A percentile compares a stretch with the other conserved stretches of the same genome.
Evolutionary conservation across 2,329 filamentous ascomycete genomes (phyloP).

Genomic region (Dactylellina drechsleri): DNA sequence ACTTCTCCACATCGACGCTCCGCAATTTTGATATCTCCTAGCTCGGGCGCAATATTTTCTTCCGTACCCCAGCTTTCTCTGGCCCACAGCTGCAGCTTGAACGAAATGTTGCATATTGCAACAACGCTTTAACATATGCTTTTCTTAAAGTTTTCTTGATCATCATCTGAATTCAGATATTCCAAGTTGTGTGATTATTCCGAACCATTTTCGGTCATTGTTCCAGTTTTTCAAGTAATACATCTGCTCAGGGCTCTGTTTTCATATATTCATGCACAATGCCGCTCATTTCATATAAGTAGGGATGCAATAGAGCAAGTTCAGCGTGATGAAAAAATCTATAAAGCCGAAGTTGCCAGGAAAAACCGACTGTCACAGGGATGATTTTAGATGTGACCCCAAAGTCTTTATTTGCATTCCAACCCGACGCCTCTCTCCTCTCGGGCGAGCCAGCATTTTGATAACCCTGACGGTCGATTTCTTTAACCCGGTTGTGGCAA

Average conservation of each 20-base stretch:
- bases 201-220: too few relatives aligned
- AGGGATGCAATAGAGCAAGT: background rate
- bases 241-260: too few relatives aligned
- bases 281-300: too few relatives aligned
- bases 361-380: background rate
- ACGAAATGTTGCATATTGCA: conserved; percentile 41
- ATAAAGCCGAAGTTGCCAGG: background rate
- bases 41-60: conserved; percentile 7
- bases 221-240: too few relatives aligned
- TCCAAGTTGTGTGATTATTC: too few relatives aligned
- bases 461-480: too few relatives aligned
- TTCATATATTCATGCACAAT: too few relatives aligned
- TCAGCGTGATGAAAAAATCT: background rate
- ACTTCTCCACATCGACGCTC: conserved; percentile 50
- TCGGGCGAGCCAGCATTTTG: too few relatives aligned
- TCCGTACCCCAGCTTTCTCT: conserved; percentile 15
- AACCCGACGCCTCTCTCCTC: too few relatives aligned
- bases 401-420: background rate
- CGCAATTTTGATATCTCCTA: conserved; percentile 12
- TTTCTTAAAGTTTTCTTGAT: too few relatives aligned
- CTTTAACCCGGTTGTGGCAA: too few relatives aligned
- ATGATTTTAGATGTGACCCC: background rate
- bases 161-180: too few relatives aligned
- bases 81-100: conserved; percentile 18
- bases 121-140: conserved; percentile 29